These are phyloP conservation scores for Pythium rhizo-oryzae DNA, from an alignment of 352 stramenopile genomes.

Conservation along the genomic window DNA sequence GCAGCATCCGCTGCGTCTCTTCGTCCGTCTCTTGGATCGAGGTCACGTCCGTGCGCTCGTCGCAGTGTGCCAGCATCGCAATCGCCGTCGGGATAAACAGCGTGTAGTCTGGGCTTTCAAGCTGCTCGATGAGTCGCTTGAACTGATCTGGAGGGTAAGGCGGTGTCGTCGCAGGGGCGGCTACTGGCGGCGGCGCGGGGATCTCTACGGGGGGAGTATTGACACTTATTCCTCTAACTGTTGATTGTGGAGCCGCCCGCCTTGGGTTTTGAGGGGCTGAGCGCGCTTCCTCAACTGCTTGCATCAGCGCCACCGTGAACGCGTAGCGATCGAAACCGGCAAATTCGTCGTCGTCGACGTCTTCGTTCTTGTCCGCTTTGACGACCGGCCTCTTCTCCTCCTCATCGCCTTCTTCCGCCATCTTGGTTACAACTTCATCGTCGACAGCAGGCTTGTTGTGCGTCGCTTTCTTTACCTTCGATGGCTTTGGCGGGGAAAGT, in stretches of 20 bases:
- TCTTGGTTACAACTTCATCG: neutral
- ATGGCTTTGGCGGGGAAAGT: neutral
- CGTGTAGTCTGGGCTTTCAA: conserved; percentile 3
- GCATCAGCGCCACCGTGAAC: neutral
- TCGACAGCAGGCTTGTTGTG: neutral
- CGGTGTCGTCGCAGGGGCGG: no score
- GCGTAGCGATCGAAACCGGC: neutral
- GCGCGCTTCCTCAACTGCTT: neutral
- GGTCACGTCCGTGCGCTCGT: neutral
- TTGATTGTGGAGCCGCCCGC: neutral
- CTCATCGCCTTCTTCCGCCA: neutral
- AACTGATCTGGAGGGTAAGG: no score
- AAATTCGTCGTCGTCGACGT: neutral
- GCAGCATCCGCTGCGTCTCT: conserved; percentile 14
- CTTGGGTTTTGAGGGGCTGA: neutral
- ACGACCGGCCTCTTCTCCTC: neutral
- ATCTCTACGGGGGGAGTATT: no score
- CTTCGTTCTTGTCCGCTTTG: neutral
- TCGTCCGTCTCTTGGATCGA: neutral
- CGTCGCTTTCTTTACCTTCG: neutral
- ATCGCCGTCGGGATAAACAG: conserved; percentile 12
- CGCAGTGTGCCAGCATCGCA: neutral
- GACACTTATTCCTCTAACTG: no score
- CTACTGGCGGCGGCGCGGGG: no score
- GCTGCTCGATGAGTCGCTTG: conserved; percentile 6